These are phyloP conservation scores for Ricinus communis DNA, from an alignment of 345 rosid species.

Conservation along the genomic window DNA sequence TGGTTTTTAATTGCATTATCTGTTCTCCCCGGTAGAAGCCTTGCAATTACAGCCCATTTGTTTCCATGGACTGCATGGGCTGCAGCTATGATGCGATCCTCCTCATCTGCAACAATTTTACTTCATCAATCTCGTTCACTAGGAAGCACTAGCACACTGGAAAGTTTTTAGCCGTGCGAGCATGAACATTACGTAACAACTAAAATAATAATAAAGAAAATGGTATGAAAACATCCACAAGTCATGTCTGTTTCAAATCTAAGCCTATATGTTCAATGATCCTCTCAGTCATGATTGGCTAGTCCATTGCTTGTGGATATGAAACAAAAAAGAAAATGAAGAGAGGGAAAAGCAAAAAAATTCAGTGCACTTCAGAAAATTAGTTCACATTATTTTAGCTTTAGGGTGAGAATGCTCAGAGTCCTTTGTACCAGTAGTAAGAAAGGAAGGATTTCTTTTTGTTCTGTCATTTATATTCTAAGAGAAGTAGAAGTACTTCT, in stretches of 20 bases:
- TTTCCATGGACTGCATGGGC: slow-evolving; percentile 80
- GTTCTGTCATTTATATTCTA: too few species aligned
- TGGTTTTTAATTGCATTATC: slow-evolving; percentile 89
- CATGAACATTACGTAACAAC: not conserved
- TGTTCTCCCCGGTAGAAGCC: slow-evolving; percentile 79
- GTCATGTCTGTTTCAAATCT: not conserved
- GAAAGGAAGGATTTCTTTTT: too few species aligned
- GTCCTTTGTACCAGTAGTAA: too few species aligned
- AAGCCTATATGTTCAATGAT: not conserved
- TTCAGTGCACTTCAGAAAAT: too few species aligned
- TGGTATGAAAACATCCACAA: not conserved
- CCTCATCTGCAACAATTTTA: slow-evolving; percentile 51
- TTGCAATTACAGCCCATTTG: slow-evolving; percentile 85
- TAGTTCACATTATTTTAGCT: too few species aligned
- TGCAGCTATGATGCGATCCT: slow-evolving; percentile 60
- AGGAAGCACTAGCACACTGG: slow-evolving; percentile 10
- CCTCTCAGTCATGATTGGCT: not conserved
- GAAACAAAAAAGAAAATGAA: not conserved
- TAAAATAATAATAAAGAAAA: not conserved
- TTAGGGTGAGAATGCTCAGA: too few species aligned
- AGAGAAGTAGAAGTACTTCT: too few species aligned
- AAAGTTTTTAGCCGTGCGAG: not conserved
- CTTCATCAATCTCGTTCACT: slow-evolving; percentile 7
- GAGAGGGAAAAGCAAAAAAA: too few species aligned
- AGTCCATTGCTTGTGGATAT: not conserved